Evolutionary conservation across 2,329 filamentous ascomycete species (phyloP).

Genomic region (Trichoderma semiorbis): DNA sequence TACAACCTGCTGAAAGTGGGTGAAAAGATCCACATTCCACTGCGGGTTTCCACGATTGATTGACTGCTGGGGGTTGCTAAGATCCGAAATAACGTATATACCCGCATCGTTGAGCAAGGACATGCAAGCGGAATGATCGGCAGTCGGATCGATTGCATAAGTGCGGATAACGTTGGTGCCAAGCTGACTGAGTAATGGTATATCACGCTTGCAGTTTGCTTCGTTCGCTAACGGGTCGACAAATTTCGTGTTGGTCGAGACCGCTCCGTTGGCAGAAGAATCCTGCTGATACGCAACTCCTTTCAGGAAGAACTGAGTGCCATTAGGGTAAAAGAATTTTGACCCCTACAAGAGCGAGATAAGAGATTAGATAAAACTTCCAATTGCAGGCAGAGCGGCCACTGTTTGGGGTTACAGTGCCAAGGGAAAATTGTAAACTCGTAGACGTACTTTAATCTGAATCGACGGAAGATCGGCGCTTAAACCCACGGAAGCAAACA

Average conservation of each 20-base stretch:
- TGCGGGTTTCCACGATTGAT: slow-evolving; percentile 79
- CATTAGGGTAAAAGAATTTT: slow-evolving; percentile 86
- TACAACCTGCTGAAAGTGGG: slow-evolving; percentile 78
- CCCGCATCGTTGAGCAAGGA: slow-evolving; percentile 72
- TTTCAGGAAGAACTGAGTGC: slow-evolving; percentile 71
- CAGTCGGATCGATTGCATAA: slow-evolving; percentile 81
- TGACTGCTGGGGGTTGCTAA: slow-evolving; percentile 75
- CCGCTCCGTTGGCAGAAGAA: slow-evolving; percentile 52
- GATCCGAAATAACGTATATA: slow-evolving; percentile 93
- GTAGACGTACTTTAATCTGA: background rate
- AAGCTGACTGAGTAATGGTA: slow-evolving; percentile 74
- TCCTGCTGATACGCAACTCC: slow-evolving; percentile 96
- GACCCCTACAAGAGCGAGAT: slow-evolving; percentile 51
- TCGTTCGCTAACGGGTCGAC: slow-evolving; percentile 77
- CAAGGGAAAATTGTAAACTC: background rate
- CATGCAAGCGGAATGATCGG: slow-evolving; percentile 84
- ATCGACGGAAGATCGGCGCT: background rate
- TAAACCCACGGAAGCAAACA: background rate
- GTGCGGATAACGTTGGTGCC: slow-evolving; percentile 92
- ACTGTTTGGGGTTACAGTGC: background rate
- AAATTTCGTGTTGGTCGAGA: slow-evolving; percentile 54
- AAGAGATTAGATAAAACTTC: background rate
- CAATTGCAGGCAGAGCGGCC: background rate
- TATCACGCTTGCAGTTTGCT: slow-evolving; percentile 73
- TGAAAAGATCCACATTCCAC: slow-evolving; percentile 77